Conservation (phyloP, 148 eudicot genomes). For the Silene uniflora region DNA sequence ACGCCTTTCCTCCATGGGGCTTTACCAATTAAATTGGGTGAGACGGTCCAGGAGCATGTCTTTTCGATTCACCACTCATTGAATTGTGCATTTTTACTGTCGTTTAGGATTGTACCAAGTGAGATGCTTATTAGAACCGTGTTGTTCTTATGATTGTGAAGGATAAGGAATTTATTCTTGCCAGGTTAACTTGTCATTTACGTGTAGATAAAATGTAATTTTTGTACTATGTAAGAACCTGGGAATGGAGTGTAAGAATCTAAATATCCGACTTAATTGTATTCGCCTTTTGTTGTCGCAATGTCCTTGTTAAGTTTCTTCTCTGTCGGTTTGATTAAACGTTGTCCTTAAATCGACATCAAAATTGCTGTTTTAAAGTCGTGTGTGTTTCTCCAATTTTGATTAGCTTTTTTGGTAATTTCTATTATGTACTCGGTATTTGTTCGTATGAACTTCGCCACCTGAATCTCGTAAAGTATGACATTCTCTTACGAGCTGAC, state of each 20-base stretch:
- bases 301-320: not conserved
- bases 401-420: too few species aligned
- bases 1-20: not conserved
- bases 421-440: too few species aligned
- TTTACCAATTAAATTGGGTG: conserved; percentile 2
- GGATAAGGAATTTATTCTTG: conserved; percentile 7
- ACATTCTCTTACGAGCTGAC: too few species aligned
- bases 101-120: conserved; percentile 11
- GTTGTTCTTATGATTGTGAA: not conserved
- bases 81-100: not conserved
- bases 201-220: conserved; percentile 28
- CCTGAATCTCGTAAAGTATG: too few species aligned
- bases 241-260: conserved; percentile 15
- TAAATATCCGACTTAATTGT: conserved; percentile 7
- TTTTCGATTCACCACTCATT: not conserved
- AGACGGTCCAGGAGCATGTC: not conserved
- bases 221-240: conserved; percentile 11
- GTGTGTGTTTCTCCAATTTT: too few species aligned
- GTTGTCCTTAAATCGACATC: not conserved
- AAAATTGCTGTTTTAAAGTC: too few species aligned
- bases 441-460: too few species aligned
- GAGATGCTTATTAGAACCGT: conserved; percentile 9
- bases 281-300: not conserved
- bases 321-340: not conserved
- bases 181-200: conserved; percentile 13